phyloP scores from a whole-genome alignment of 2,329 filamentous ascomycete species.

The Cordyceps tenuipes region DNA sequence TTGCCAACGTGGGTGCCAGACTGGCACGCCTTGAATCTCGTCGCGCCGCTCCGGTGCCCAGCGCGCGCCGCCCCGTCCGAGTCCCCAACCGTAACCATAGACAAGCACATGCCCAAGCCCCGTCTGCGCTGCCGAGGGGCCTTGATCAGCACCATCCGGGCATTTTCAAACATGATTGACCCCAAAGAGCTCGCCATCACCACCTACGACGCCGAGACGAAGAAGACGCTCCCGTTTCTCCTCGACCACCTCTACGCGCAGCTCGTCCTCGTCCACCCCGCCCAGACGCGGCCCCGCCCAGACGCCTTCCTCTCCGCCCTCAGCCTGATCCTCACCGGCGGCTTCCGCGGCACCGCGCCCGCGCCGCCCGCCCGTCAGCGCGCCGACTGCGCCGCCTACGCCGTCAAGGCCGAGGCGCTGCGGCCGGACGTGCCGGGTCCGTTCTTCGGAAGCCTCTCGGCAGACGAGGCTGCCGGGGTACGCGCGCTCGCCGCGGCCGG shows the following conservation, averaged over 20 bases:
- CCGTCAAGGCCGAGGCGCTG: conserved; percentile 1
- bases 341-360: not conserved
- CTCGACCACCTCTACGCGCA: conserved; percentile 4
- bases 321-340: conserved; percentile 7
- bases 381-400: conserved; percentile 8
- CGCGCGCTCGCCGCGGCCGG: not conserved
- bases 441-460: not conserved
- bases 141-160: not conserved
- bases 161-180: not conserved
- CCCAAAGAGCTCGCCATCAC: conserved; percentile 11
- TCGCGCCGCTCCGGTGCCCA: conserved; percentile 6
- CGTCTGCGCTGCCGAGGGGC: not conserved
- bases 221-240: conserved; percentile 6
- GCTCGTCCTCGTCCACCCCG: not conserved
- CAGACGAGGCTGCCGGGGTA: not conserved
- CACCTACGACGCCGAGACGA: not conserved
- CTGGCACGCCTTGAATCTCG: conserved; percentile 10
- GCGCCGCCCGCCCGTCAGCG: not conserved
- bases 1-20: conserved; percentile 11
- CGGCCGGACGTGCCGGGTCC: not conserved
- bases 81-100: not conserved
- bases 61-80: not conserved
- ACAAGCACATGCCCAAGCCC: not conserved
- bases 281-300: not conserved
- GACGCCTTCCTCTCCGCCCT: conserved; percentile 2